Conservation (phyloP, 805 yeast genomes). For the Spathaspora passalidarum region DNA sequence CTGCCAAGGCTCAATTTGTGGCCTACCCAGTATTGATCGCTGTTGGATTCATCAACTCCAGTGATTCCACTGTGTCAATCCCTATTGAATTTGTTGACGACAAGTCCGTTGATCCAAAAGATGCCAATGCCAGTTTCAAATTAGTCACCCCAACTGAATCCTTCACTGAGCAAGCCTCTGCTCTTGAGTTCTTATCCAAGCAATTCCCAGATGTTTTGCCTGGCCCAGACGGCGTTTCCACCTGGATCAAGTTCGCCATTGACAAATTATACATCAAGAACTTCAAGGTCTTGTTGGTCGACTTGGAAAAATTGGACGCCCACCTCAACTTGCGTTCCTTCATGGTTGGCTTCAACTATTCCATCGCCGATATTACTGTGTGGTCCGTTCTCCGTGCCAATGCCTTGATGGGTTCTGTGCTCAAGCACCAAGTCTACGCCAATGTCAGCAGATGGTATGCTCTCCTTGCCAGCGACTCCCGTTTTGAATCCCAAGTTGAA, state of each 20-base stretch:
- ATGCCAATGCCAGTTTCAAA: conserved; percentile 44
- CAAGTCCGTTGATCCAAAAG: conserved; percentile 45
- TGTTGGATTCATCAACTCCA: conserved; percentile 64
- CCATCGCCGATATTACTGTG: conserved; percentile 79
- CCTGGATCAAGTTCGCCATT: conserved; percentile 67
- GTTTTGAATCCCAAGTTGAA: conserved; percentile 70
- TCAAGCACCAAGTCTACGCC: conserved; percentile 78
- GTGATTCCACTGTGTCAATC: conserved; percentile 41
- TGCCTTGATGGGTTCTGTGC: conserved; percentile 86
- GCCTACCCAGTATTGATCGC: conserved; percentile 81
- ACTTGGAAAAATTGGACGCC: conserved; percentile 76
- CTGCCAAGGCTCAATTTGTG: conserved; percentile 81
- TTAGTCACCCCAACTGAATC: conserved; percentile 39
- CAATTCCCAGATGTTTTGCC: conserved; percentile 47
- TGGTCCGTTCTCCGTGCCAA: conserved; percentile 96
- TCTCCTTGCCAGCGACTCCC: conserved; percentile 62
- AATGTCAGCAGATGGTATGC: conserved; percentile 94
- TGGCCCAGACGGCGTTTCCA: conserved; percentile 39
- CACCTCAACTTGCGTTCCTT: conserved; percentile 85
- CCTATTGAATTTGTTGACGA: conserved; percentile 70
- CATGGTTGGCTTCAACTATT: conserved; percentile 60
- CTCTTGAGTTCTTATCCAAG: conserved; percentile 49
- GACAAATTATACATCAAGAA: conserved; percentile 75
- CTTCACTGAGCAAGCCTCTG: conserved; percentile 39
- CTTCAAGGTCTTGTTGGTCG: conserved; percentile 77